Conservation (phyloP, 139 green algal species). For the Chlorella sp. region DNA sequence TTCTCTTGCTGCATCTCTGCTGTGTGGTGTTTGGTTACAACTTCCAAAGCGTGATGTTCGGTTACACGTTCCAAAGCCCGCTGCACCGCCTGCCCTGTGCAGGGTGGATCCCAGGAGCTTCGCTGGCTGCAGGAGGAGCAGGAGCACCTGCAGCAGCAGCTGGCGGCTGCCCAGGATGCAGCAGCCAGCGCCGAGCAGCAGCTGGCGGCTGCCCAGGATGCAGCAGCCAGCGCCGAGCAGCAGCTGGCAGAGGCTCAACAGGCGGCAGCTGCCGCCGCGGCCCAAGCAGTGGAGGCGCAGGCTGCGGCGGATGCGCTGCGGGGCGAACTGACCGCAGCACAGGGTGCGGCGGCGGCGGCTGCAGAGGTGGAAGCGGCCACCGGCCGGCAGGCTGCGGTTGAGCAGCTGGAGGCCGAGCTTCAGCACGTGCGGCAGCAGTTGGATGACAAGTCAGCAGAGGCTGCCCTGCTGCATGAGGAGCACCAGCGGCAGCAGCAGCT, state of each 20-base stretch:
- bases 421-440: constrained; percentile 5
- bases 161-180: constrained; percentile 2
- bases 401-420: neutral
- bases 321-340: neutral
- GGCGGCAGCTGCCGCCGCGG: neutral
- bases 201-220: neutral
- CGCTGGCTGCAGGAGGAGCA: constrained; percentile 25
- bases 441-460: constrained; percentile 1
- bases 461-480: constrained; percentile 9
- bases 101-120: constrained; percentile 3
- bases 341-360: neutral
- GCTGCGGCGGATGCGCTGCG: neutral
- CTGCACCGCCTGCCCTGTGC: neutral
- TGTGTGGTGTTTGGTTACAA: too few species aligned
- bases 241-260: neutral
- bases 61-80: too few species aligned
- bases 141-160: constrained; percentile 10
- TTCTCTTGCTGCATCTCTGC: too few species aligned
- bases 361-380: neutral
- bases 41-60: too few species aligned
- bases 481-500: constrained; percentile 8
- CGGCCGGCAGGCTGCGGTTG: neutral
- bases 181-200: neutral
- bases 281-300: neutral
- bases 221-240: neutral